Conservation (phyloP, 257 asterid genomes). For the Linderniella brevidens region DNA sequence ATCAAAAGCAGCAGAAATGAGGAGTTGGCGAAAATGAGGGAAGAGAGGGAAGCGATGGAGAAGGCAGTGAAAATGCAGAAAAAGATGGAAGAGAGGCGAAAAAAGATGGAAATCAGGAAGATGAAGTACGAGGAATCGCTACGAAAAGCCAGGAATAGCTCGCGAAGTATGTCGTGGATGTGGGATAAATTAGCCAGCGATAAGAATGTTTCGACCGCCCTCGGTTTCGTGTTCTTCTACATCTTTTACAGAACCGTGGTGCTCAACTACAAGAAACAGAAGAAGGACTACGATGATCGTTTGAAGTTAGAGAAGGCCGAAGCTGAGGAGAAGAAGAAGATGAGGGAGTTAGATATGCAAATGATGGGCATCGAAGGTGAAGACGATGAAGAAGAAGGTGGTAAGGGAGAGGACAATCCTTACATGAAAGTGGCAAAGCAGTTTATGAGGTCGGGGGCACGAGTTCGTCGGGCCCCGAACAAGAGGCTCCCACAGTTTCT, state of each 20-base stretch:
- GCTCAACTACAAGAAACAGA: conserved; percentile 67
- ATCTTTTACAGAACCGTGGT: conserved; percentile 69
- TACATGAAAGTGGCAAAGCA: conserved; percentile 60
- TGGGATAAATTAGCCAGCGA: conserved; percentile 68
- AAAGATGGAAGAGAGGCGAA: conserved; percentile 62
- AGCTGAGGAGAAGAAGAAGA: conserved; percentile 84
- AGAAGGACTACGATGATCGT: conserved; percentile 92
- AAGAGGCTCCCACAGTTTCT: conserved; percentile 72
- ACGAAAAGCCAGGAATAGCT: conserved; percentile 30
- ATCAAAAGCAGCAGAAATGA: background rate
- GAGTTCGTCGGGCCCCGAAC: conserved; percentile 50
- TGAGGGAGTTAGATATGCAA: conserved; percentile 69
- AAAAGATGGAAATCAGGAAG: conserved; percentile 41
- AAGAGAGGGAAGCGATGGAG: conserved; percentile 44
- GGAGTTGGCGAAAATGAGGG: conserved; percentile 27
- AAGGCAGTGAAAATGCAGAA: conserved; percentile 37
- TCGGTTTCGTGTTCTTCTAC: conserved; percentile 67
- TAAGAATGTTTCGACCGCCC: conserved; percentile 44
- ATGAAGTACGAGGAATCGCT: conserved; percentile 28
- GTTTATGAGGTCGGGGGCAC: conserved; percentile 94
- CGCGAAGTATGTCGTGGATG: conserved; percentile 30
- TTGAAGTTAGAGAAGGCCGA: conserved; percentile 80
- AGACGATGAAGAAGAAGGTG: conserved; percentile 60
- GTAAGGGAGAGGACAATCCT: conserved; percentile 52
- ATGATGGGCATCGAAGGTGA: conserved; percentile 43